Evolutionary conservation across 2,329 filamentous ascomycete species (phyloP).

Genomic region (Diaporthe ampelina): DNA sequence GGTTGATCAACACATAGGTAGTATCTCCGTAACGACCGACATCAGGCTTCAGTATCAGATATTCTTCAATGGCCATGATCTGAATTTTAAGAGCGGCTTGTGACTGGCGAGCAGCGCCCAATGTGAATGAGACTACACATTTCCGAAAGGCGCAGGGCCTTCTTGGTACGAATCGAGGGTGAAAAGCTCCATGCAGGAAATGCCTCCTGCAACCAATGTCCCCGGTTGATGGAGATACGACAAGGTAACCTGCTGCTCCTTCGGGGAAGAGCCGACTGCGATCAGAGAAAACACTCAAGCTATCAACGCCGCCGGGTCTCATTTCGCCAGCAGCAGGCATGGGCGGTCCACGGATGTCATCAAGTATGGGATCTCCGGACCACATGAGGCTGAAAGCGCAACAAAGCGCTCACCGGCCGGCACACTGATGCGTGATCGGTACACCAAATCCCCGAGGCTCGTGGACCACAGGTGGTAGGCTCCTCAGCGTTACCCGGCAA

Average conservation of each 20-base stretch:
- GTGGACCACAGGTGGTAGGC: background rate
- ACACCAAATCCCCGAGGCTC: background rate
- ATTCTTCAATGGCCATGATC: background rate
- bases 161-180: background rate
- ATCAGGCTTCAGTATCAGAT: background rate
- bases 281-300: background rate
- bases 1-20: background rate
- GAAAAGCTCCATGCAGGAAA: background rate
- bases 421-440: too few species aligned
- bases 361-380: background rate
- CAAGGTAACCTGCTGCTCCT: too few species aligned
- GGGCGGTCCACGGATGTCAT: too few species aligned
- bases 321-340: background rate
- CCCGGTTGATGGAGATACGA: background rate
- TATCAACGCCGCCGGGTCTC: background rate
- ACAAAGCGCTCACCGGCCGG: background rate
- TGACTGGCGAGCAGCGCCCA: too few species aligned
- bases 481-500: too few species aligned
- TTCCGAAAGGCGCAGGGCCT: background rate
- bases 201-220: background rate
- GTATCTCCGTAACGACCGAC: background rate
- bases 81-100: too few species aligned
- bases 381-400: background rate
- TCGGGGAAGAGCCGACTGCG: background rate
- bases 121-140: too few species aligned